phyloP scores from a whole-genome alignment of 352 stramenopile species.

The Pythium dissotocum region DNA sequence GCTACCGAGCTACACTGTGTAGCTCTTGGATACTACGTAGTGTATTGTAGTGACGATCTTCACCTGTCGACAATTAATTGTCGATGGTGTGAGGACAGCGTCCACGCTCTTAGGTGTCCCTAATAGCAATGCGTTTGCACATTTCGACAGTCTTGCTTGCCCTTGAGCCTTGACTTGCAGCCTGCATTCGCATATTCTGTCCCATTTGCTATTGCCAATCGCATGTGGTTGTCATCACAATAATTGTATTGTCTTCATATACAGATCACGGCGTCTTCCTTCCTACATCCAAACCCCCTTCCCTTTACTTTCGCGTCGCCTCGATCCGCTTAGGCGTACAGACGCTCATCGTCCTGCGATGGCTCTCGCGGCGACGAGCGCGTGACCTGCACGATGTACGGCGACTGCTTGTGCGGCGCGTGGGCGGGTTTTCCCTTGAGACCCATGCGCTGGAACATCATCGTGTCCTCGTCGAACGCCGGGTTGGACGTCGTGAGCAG shows the following conservation, averaged over 20 bases:
- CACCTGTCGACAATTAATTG: background rate
- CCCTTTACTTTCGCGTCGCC: background rate
- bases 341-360: slow-evolving; percentile 43
- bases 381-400: slow-evolving; percentile 83
- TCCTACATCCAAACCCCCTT: slow-evolving; percentile 1
- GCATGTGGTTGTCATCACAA: background rate
- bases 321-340: slow-evolving; percentile 60
- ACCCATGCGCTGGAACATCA: slow-evolving; percentile 94
- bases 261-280: background rate
- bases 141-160: background rate
- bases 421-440: slow-evolving; percentile 96
- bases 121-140: background rate
- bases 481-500: slow-evolving; percentile 97
- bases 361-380: slow-evolving; percentile 47
- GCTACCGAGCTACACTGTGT: too few species aligned
- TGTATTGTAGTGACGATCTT: too few species aligned
- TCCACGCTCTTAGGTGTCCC: background rate
- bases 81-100: background rate
- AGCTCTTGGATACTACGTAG: too few species aligned
- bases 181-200: background rate
- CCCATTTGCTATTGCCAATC: background rate
- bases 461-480: slow-evolving; percentile 94
- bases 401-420: slow-evolving; percentile 78
- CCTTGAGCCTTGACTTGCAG: too few species aligned
- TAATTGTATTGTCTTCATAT: slow-evolving; percentile 3